Evolutionary conservation across 2,329 filamentous ascomycete species (phyloP).

Genomic region (Fusarium illudens): DNA sequence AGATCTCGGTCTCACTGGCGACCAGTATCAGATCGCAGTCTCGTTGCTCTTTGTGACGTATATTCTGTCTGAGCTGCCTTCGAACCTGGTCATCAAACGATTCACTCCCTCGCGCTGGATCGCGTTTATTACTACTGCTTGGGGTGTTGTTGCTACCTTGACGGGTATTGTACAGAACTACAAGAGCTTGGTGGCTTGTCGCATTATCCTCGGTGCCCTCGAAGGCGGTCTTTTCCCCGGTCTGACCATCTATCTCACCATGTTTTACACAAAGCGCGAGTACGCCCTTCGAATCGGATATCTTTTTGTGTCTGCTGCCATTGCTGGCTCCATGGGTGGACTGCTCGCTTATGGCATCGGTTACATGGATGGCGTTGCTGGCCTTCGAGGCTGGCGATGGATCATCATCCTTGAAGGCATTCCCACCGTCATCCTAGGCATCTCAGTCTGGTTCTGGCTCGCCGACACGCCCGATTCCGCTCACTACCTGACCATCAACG

Average conservation of each 20-base stretch:
- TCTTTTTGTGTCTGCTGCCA: slow-evolving; percentile 39
- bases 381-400: slow-evolving; percentile 58
- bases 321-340: slow-evolving; percentile 39
- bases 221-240: slow-evolving; percentile 58
- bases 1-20: slow-evolving; percentile 64
- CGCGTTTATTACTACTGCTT: slow-evolving; percentile 41
- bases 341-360: slow-evolving; percentile 46
- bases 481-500: slow-evolving; percentile 62
- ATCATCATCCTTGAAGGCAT: slow-evolving; percentile 63
- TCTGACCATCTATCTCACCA: slow-evolving; percentile 41
- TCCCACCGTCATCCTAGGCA: slow-evolving; percentile 46
- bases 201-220: slow-evolving; percentile 55
- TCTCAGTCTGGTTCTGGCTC: slow-evolving; percentile 42
- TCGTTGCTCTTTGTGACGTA: slow-evolving; percentile 49
- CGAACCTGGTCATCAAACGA: slow-evolving; percentile 51
- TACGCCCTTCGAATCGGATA: slow-evolving; percentile 39
- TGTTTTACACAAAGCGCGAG: slow-evolving; percentile 41
- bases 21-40: slow-evolving; percentile 62
- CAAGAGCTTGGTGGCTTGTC: slow-evolving; percentile 48
- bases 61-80: slow-evolving; percentile 53
- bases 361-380: slow-evolving; percentile 43
- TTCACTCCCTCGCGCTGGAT: slow-evolving; percentile 48
- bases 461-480: slow-evolving; percentile 55
- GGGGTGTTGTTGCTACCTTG: slow-evolving; percentile 57
- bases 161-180: slow-evolving; percentile 54